Percentiles rank a stretch among this genome's conserved stretches.
Evolutionary conservation across 441 rosid genomes (phyloP).

Genomic region (Aleurites moluccanus): DNA sequence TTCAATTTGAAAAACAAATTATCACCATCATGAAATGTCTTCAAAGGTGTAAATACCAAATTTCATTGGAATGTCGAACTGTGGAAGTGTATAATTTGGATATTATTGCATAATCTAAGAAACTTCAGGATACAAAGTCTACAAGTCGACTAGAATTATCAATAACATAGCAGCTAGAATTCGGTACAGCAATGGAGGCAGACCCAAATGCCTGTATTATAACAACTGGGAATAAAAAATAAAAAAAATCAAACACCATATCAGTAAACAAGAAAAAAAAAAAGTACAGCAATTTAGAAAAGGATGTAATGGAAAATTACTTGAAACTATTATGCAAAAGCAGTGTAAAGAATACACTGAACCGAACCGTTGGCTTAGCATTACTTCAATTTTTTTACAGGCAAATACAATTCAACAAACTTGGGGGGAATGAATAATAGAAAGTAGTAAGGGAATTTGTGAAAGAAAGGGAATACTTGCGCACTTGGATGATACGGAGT

Average conservation of each 20-base stretch:
- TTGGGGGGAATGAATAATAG: too few relatives aligned
- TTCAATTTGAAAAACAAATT: background rate
- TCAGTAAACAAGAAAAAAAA: slow-evolving; percentile 2
- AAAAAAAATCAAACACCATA: too few relatives aligned
- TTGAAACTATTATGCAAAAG: background rate
- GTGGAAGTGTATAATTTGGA: too few relatives aligned
- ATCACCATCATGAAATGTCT: too few relatives aligned
- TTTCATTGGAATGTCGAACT: background rate
- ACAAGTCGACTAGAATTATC: slow-evolving; percentile 87
- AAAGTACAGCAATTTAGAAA: background rate
- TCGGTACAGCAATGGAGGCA: slow-evolving; percentile 57
- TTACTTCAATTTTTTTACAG: too few relatives aligned
- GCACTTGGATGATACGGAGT: too few relatives aligned
- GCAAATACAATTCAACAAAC: too few relatives aligned
- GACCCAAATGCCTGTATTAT: slow-evolving; percentile 35
- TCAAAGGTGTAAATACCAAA: background rate
- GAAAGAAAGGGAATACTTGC: too few relatives aligned
- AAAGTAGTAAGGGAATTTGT: too few relatives aligned
- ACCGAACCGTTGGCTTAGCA: too few relatives aligned
- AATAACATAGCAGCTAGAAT: slow-evolving; percentile 73
- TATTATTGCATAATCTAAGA: background rate
- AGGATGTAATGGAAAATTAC: background rate
- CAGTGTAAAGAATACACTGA: background rate
- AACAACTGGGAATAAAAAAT: slow-evolving; percentile 39
- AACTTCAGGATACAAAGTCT: slow-evolving; percentile 81